Evolutionary conservation across 768 basidiomycete species (phyloP).

Genomic region (Gyrodon lividus): DNA sequence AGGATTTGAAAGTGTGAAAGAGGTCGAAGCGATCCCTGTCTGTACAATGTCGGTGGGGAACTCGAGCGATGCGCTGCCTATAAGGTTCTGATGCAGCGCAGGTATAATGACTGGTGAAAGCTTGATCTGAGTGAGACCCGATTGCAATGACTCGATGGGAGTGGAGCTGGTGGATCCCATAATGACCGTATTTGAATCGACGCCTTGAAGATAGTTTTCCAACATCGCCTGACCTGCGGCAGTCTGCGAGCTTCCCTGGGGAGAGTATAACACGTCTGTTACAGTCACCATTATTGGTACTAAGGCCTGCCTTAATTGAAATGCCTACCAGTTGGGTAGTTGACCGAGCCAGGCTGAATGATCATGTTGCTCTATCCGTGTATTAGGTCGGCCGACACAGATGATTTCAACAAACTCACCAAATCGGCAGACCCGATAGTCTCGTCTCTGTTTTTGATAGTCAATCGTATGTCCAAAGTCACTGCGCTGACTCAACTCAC

Average conservation of each 20-base stretch:
- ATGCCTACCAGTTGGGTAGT: slow-evolving; percentile 51
- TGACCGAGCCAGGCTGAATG: slow-evolving; percentile 56
- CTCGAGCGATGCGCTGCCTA: slow-evolving; percentile 51
- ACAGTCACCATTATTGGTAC: slow-evolving; percentile 3
- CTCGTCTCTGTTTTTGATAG: slow-evolving; percentile 38
- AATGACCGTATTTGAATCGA: slow-evolving; percentile 55
- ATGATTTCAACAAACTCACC: slow-evolving; percentile 30
- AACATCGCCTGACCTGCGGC: slow-evolving; percentile 55
- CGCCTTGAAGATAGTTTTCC: slow-evolving; percentile 68
- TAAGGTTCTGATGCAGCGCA: slow-evolving; percentile 59
- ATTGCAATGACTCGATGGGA: slow-evolving; percentile 56
- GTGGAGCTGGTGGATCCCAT: slow-evolving; percentile 56
- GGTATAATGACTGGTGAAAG: slow-evolving; percentile 65
- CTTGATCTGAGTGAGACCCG: slow-evolving; percentile 57
- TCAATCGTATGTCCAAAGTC: slow-evolving; percentile 1
- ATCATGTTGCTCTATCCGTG: slow-evolving; percentile 46
- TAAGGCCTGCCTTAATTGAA: background rate
- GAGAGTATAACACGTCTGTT: slow-evolving; percentile 59
- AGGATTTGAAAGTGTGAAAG: slow-evolving; percentile 61
- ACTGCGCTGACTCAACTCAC: slow-evolving; percentile 29
- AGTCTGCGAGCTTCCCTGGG: slow-evolving; percentile 49
- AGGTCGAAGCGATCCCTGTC: slow-evolving; percentile 57
- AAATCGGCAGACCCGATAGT: slow-evolving; percentile 60
- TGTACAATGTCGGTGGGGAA: slow-evolving; percentile 63
- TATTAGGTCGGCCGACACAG: background rate